Evolutionary conservation across 192 early-diverging fungal genomes (phyloP).

Genomic region (Coemansia sp.): DNA sequence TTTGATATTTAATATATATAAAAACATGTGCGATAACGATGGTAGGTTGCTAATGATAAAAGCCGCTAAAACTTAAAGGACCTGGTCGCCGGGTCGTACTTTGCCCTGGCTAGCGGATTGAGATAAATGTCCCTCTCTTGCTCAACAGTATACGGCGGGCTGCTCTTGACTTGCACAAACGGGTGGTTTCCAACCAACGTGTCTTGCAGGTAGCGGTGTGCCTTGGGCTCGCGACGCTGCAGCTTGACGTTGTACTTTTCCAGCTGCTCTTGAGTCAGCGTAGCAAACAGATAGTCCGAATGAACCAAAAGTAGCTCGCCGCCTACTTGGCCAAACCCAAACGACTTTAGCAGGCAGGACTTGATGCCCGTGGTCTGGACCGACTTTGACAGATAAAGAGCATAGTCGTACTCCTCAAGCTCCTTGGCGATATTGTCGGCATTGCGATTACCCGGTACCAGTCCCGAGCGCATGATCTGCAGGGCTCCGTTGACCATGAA

Average conservation of each 20-base stretch:
- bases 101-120: constrained; percentile 81
- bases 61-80: constrained; percentile 34
- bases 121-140: constrained; percentile 84
- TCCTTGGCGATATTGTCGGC: constrained; percentile 42
- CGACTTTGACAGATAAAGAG: constrained; percentile 76
- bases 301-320: constrained; percentile 43
- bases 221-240: constrained; percentile 66
- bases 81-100: constrained; percentile 71
- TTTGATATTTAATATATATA: constrained; percentile 33
- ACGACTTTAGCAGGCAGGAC: constrained; percentile 84
- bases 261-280: constrained; percentile 69
- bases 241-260: constrained; percentile 68
- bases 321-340: constrained; percentile 92
- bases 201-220: constrained; percentile 92
- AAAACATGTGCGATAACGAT: constrained; percentile 55
- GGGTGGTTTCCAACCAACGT: constrained; percentile 74
- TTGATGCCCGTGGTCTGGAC: constrained; percentile 88
- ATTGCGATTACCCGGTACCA: constrained; percentile 83
- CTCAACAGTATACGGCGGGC: constrained; percentile 79
- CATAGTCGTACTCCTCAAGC: constrained; percentile 72
- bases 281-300: constrained; percentile 55
- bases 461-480: constrained; percentile 72
- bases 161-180: constrained; percentile 85
- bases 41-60: constrained; percentile 11
- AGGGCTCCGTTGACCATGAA: constrained; percentile 95